Evolutionary conservation across 306 rosid genomes (phyloP).

Genomic region (Dalbergia oliveri): DNA sequence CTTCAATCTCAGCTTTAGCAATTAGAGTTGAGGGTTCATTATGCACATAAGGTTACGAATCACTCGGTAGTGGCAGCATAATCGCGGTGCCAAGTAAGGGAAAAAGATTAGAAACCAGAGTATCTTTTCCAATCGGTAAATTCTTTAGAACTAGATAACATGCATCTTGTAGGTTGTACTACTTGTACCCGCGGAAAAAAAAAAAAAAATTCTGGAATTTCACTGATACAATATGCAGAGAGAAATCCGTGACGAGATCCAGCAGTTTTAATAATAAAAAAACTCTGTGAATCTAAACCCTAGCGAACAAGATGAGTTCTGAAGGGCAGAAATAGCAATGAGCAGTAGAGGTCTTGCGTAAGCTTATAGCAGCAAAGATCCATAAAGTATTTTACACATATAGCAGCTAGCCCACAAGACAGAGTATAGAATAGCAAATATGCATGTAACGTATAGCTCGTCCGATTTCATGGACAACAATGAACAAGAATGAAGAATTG

Average conservation of each 20-base stretch:
- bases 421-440: not conserved
- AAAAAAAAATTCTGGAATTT: not conserved
- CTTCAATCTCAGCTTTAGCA: no score
- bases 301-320: not conserved
- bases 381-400: not conserved
- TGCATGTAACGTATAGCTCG: conserved; percentile 17
- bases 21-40: no score
- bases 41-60: no score
- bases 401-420: not conserved
- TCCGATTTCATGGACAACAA: conserved; percentile 17
- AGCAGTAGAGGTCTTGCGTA: not conserved
- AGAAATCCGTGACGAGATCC: not conserved
- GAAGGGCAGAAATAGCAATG: not conserved
- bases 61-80: not conserved
- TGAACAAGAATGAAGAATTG: conserved; percentile 30
- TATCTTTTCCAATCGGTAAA: not conserved
- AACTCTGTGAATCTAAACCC: not conserved
- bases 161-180: not conserved
- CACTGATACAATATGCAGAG: not conserved
- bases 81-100: not conserved
- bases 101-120: not conserved
- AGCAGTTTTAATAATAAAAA: not conserved
- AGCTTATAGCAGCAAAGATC: not conserved
- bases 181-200: no score
- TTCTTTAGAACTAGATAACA: not conserved